phyloP scores from a whole-genome alignment of 108 stramenopile genomes.

The Skeletonema grethae region DNA sequence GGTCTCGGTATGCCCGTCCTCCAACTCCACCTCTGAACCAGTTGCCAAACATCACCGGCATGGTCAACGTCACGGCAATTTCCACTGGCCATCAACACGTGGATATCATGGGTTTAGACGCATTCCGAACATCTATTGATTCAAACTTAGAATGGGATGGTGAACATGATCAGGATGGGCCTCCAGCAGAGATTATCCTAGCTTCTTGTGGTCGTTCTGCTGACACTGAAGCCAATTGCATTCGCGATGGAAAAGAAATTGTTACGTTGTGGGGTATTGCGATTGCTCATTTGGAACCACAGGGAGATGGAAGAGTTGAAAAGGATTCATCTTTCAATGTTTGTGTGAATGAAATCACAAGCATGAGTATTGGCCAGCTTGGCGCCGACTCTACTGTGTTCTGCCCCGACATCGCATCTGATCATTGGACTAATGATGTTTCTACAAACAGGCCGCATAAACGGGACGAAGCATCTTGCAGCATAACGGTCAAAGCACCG shows the following conservation, averaged over 20 bases:
- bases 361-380: constrained; percentile 35
- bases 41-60: constrained; percentile 25
- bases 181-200: constrained; percentile 65
- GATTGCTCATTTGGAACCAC: background rate
- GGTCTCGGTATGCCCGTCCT: constrained; percentile 26
- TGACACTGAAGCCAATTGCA: background rate
- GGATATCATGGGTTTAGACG: constrained; percentile 66
- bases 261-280: constrained; percentile 46
- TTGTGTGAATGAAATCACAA: constrained; percentile 14
- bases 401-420: constrained; percentile 20
- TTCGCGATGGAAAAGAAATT: constrained; percentile 3
- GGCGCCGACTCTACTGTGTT: constrained; percentile 65
- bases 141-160: constrained; percentile 47
- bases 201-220: constrained; percentile 56
- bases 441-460: background rate
- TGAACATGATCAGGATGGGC: constrained; percentile 39
- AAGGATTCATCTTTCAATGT: background rate
- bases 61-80: constrained; percentile 43
- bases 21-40: background rate
- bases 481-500: constrained; percentile 18
- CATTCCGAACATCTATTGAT: constrained; percentile 50
- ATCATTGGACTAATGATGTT: constrained; percentile 22
- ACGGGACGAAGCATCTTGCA: constrained; percentile 12
- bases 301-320: no score
- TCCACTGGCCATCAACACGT: constrained; percentile 59